Conservation (phyloP, 2,329 filamentous ascomycete genomes). For the Cladophialophora yegresii region DNA sequence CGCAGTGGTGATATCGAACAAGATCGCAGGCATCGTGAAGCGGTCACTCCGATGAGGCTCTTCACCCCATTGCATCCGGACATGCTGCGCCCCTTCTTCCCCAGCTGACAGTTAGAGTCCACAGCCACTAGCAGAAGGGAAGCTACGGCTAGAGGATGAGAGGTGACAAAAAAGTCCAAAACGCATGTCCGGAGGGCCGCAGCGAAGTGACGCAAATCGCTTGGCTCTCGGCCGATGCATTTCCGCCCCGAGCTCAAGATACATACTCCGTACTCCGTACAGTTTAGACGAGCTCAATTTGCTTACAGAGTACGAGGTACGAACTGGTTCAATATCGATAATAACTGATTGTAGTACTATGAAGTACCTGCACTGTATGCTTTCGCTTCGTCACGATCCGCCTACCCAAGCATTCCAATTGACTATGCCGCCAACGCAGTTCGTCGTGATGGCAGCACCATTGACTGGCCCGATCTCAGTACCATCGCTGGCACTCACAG, state of each 20-base stretch:
- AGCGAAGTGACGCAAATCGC: background rate
- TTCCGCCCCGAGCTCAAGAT: no score
- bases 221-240: background rate
- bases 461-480: constrained; percentile 9
- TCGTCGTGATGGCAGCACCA: constrained; percentile 9
- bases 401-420: constrained; percentile 18
- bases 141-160: background rate
- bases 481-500: constrained; percentile 6
- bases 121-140: background rate
- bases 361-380: constrained; percentile 1
- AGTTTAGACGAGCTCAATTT: no score
- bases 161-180: background rate
- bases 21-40: constrained; percentile 5
- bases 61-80: constrained; percentile 16
- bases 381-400: background rate
- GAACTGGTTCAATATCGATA: no score
- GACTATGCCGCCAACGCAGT: constrained; percentile 5
- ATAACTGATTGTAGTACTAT: no score
- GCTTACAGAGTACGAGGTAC: no score
- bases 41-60: constrained; percentile 7
- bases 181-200: background rate
- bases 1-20: constrained; percentile 1
- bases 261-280: no score
- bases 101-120: background rate
- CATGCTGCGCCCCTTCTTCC: constrained; percentile 13